Evolutionary conservation across 2,329 filamentous ascomycete genomes (phyloP), one percentile per base, ranked within the genome.

Genomic region (Paracoccidioides lutzii): DNA sequence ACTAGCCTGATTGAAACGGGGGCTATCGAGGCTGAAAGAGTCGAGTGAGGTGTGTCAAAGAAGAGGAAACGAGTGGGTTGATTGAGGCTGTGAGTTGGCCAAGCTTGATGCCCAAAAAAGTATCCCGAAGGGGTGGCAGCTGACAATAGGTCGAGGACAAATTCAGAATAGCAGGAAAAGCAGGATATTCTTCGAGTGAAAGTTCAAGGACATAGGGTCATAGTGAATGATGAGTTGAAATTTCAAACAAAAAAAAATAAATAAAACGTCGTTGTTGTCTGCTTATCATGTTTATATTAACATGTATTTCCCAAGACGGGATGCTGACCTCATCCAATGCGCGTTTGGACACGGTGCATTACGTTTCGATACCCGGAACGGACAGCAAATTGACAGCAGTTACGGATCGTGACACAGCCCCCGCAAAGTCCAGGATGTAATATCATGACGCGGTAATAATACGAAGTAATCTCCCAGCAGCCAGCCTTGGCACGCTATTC

Each of bases 401-500:
- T 22, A 22, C 22, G 22, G 22, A 22, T 22, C 22, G 22, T 22
- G 22, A 22, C 22, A 22, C 22, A 22, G 22, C 37, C 37, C 37
- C 37, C 7, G 37, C 37, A 38, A 38, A 7, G 37, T 12, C 37
- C 37, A 8, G 42, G 8, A 22, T 41, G 49, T 52, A 40, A 22
- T 22, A 5, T 3, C 15, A 6, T 2, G 4, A 41, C 15, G 2
- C 10, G 14, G 6, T 42, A 40, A 41, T 40, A 52, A 46, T 54
- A 49, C 42, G 14, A 1, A 32, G 45, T 57, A 56, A 55, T 54
- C 49, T 49, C 44, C 43, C 43, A 45, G 41, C 10, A 35, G 30
- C 32, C 8, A 41, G 9, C 7, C 42, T 46, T 54, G 53, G 42
- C 53, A 35, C 51, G 30, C 51, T 53, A 53, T 28, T 45, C 51